Evolutionary conservation across 495 filamentous ascomycete species (phyloP), one percentile per base, ranked within the genome.

Genomic region (Xylaria intraflava): DNA sequence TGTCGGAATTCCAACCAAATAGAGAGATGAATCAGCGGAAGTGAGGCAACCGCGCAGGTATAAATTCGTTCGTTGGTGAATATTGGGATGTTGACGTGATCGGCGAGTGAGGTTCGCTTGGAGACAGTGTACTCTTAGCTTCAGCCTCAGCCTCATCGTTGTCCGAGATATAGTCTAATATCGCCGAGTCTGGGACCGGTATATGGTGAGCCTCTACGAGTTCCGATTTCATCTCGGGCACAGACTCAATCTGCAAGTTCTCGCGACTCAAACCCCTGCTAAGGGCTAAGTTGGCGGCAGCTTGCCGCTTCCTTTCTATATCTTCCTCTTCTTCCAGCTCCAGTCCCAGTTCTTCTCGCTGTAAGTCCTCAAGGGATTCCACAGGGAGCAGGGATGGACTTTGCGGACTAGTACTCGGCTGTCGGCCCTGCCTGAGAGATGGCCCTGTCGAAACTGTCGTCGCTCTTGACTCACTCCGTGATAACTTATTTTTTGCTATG

Each of bases 271-370:
- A 68, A 2, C 92, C 90, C 29, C 83, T 79, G 53, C 82, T 77
- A 17, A 80, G 58, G 12, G 93, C 92, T 50, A 96, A 59, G 51
- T 80, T 78, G 20, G 79, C 79, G 1, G 92, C 92, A 24, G 84
- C 87, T 49, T 80, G 67, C 42, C 91, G 77, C 65, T 83, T 88
- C 48, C 77, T 77, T 64, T 84, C 77, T 40, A 95, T 72, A 43
- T 84, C 79, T 20, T 75, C 74, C 55, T 90, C 83, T 61, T 96
- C 89, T 65, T 89, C 78, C 33, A 70, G 64, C 55, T 77, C 79
- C 0, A 83, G 70, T 20, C 72, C 77, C 38, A 88, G 81, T 56
- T 97, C 91, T 66, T 96, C 90, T 42, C 77, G 74, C 59, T 86
- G 83, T 22, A 96, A 62, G 57, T 93, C 87, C 11, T 78, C 78